These are phyloP conservation scores for Meyerozyma smithsonii DNA, from an alignment of 1,139 yeast species.

Conservation along the genomic window DNA sequence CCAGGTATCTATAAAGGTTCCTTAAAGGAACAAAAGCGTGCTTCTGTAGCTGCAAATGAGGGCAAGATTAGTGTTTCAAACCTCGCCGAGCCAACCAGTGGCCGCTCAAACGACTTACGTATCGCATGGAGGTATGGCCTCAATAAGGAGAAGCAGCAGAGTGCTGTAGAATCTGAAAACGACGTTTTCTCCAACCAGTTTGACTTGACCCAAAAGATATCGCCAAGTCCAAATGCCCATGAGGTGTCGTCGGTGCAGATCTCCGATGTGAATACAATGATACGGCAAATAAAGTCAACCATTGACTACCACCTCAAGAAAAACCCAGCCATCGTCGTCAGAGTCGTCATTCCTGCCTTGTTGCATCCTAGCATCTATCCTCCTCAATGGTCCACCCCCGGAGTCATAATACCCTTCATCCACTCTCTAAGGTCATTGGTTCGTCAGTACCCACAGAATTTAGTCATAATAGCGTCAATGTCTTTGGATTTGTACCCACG, in stretches of 20 bases:
- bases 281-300: slow-evolving; percentile 37
- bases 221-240: slow-evolving; percentile 60
- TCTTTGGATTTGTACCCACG: slow-evolving; percentile 69
- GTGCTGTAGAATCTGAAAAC: slow-evolving; percentile 21
- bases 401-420: slow-evolving; percentile 55
- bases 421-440: slow-evolving; percentile 56
- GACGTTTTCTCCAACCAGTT: slow-evolving; percentile 64
- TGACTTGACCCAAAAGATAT: slow-evolving; percentile 66
- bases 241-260: slow-evolving; percentile 59
- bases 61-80: slow-evolving; percentile 66
- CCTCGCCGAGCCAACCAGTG: slow-evolving; percentile 30
- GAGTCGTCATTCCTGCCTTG: slow-evolving; percentile 71
- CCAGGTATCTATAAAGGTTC: slow-evolving; percentile 81
- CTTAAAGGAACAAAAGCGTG: slow-evolving; percentile 60
- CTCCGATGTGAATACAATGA: slow-evolving; percentile 16
- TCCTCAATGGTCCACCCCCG: slow-evolving; percentile 45
- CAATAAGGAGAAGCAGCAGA: slow-evolving; percentile 29
- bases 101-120: slow-evolving; percentile 48
- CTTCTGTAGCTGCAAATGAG: slow-evolving; percentile 53
- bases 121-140: slow-evolving; percentile 88
- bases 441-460: slow-evolving; percentile 40
- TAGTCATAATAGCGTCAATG: slow-evolving; percentile 49
- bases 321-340: slow-evolving; percentile 42
- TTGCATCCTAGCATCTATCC: slow-evolving; percentile 76
- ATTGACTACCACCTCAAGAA: slow-evolving; percentile 30